Percentiles rank a stretch among this genome's conserved stretches.
phyloP scores from a whole-genome alignment of 2,329 filamentous ascomycete genomes.

The Ciborinia camelliae region DNA sequence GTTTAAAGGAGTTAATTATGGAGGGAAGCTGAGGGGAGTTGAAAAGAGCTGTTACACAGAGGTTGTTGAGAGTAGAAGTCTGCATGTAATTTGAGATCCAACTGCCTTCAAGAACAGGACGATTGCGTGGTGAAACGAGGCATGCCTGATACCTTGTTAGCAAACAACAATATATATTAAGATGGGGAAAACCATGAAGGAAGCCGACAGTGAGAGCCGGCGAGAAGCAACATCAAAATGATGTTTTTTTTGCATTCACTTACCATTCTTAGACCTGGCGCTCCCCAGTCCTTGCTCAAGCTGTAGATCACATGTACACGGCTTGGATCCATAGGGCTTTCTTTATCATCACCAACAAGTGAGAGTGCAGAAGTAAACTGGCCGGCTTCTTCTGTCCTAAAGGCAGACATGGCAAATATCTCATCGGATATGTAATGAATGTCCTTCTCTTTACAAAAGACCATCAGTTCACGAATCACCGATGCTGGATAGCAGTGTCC shows the following conservation, averaged over 20 bases:
- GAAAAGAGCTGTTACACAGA: neutral
- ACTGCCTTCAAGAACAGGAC: neutral
- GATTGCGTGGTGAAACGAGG: neutral
- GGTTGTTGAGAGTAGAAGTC: neutral
- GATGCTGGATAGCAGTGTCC: neutral
- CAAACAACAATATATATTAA: too few species aligned
- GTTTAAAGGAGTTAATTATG: neutral
- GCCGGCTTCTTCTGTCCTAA: neutral
- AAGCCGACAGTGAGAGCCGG: too few species aligned
- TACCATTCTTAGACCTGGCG: conserved; percentile 2
- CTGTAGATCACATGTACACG: conserved; percentile 7
- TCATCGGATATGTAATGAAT: conserved; percentile 19
- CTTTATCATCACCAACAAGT: neutral
- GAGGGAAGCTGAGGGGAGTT: neutral
- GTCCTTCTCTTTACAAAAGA: conserved; percentile 7
- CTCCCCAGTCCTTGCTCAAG: conserved; percentile 12
- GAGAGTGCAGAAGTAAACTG: neutral
- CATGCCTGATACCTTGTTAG: neutral
- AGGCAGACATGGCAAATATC: neutral
- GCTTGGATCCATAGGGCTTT: neutral
- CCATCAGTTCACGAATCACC: neutral
- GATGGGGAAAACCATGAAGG: too few species aligned
- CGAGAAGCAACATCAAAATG: too few species aligned
- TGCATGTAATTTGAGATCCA: neutral
- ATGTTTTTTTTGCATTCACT: too few species aligned